A percentile compares a stretch with the other conserved stretches of the same genome.
These are phyloP conservation scores for Onygenales sp. DNA, from an alignment of 2,329 filamentous ascomycete species.

Conservation along the genomic window DNA sequence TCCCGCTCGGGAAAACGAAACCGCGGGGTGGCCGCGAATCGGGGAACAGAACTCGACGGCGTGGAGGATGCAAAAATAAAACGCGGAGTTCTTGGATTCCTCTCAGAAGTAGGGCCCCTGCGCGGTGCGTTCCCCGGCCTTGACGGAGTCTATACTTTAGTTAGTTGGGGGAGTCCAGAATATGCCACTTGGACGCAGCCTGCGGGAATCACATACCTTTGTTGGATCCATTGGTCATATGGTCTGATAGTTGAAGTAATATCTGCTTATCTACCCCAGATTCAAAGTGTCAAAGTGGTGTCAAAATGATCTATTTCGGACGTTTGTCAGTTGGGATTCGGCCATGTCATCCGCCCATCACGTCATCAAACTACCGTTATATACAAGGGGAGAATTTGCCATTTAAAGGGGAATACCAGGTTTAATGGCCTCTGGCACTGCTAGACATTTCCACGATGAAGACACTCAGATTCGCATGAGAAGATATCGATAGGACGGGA, in stretches of 20 bases:
- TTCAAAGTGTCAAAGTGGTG: too few species aligned
- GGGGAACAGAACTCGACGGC: conserved; percentile 4
- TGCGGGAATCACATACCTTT: background rate
- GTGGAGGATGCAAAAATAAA: conserved; percentile 11
- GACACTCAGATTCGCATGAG: too few species aligned
- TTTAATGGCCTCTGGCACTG: too few species aligned
- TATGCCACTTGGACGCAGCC: background rate
- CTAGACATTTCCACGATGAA: too few species aligned
- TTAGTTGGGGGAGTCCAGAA: background rate
- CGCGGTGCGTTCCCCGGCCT: background rate
- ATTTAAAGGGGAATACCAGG: too few species aligned
- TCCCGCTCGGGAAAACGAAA: conserved; percentile 8
- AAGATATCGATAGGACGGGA: too few species aligned
- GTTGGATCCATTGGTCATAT: background rate
- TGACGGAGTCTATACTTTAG: background rate
- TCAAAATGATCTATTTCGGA: too few species aligned
- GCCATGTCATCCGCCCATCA: too few species aligned
- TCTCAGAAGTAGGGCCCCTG: background rate
- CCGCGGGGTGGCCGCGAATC: conserved; percentile 13
- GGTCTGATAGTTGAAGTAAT: background rate
- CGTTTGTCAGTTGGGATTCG: too few species aligned
- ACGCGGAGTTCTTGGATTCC: conserved; percentile 6
- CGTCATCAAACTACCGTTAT: too few species aligned
- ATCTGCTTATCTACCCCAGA: background rate
- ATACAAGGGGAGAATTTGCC: too few species aligned